phyloP scores from a whole-genome alignment of 2,329 filamentous ascomycete genomes.

The Botryotinia narcissicola region DNA sequence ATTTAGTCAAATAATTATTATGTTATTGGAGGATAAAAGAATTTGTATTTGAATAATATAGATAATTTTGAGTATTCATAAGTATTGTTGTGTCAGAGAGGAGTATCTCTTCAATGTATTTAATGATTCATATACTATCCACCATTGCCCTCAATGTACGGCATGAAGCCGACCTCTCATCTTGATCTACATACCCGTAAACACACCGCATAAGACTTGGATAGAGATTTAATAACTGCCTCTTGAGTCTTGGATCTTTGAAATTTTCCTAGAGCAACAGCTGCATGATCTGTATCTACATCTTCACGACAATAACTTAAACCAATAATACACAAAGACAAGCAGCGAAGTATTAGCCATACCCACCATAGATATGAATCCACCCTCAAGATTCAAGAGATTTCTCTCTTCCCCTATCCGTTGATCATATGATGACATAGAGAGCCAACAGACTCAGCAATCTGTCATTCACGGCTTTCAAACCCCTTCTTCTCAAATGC shows the following conservation, averaged over 20 bases:
- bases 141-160: not conserved
- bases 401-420: not conserved
- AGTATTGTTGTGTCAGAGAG: not conserved
- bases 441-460: not conserved
- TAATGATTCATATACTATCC: not conserved
- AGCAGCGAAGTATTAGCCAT: too few relatives aligned
- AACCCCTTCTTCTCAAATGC: too few relatives aligned
- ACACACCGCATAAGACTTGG: not conserved
- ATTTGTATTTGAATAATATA: not conserved
- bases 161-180: not conserved
- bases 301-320: not conserved
- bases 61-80: not conserved
- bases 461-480: not conserved
- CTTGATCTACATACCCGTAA: not conserved
- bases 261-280: not conserved
- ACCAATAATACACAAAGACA: not conserved
- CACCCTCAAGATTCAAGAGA: not conserved
- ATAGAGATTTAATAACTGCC: not conserved
- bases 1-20: not conserved
- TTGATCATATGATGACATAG: not conserved
- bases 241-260: too few relatives aligned
- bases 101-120: not conserved
- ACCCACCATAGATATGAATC: not conserved
- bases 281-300: not conserved
- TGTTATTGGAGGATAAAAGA: not conserved